phyloP scores from a whole-genome alignment of 2,329 filamentous ascomycete genomes.

The Cladophialophora psammophila region DNA sequence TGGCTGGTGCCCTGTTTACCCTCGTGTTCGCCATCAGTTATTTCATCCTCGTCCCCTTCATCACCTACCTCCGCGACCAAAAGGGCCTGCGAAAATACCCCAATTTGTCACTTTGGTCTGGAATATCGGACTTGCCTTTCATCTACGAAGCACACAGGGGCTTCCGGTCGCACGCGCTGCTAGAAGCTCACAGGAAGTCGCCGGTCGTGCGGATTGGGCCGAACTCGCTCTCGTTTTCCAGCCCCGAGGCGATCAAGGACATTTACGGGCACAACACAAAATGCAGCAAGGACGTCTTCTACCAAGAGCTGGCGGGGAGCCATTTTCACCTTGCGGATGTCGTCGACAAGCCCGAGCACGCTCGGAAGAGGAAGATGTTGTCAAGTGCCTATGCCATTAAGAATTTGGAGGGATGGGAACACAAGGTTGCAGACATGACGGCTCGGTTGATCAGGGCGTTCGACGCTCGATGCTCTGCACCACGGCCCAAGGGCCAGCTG shows the following conservation, averaged over 20 bases:
- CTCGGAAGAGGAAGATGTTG: constrained; percentile 50
- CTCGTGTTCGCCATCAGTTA: constrained; percentile 42
- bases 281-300: constrained; percentile 39
- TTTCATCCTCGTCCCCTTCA: constrained; percentile 51
- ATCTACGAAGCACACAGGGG: constrained; percentile 39
- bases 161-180: constrained; percentile 36
- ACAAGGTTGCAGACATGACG: constrained; percentile 50
- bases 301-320: constrained; percentile 13
- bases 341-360: constrained; percentile 49
- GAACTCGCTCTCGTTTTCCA: constrained; percentile 23
- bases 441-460: constrained; percentile 46
- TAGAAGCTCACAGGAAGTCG: constrained; percentile 60
- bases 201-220: constrained; percentile 28
- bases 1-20: neutral
- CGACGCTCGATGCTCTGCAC: constrained; percentile 45
- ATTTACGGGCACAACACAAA: constrained; percentile 50
- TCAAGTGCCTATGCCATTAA: constrained; percentile 51
- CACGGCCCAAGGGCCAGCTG: constrained; percentile 13
- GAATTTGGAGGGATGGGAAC: constrained; percentile 52
- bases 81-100: constrained; percentile 60
- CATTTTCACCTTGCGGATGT: constrained; percentile 44
- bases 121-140: constrained; percentile 55
- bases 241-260: constrained; percentile 41
- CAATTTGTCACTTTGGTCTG: constrained; percentile 53
- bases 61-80: constrained; percentile 55